Evolutionary conservation across 805 yeast genomes (phyloP), one percentile per base, ranked within the genome.

Genomic region (Brettanomyces sp.): DNA sequence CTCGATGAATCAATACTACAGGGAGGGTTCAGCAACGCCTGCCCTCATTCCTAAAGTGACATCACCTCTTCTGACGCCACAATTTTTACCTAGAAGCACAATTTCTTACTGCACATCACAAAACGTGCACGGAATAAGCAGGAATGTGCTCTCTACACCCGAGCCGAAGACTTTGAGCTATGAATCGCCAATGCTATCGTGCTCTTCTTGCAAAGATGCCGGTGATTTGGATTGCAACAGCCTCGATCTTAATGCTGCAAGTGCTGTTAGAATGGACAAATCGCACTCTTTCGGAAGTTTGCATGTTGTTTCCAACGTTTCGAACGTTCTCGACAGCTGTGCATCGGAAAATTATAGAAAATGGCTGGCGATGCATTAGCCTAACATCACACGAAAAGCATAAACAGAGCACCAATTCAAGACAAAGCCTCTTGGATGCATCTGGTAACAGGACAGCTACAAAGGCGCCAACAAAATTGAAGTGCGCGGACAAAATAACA

Each of bases 51-150:
- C 55, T 3, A 50, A 42, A 18, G 53, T 58, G 7, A 50, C 59
- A n/a, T 62, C 65, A 3, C 66, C 67, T 1, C 43, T 60, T 14
- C 47, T 63, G 33, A 57, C 60, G 7, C 65, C 66, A 5, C 64
- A 60, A 39, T 53, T 52, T 37, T 36, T 41, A 5, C 49, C 55
- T 18, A 41, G 51, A 23, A 38, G 6, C 6, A 14, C 39, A 23
- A 24, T 35, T 22, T n/a, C 36, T n/a, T 38, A 32, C 28, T 7
- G 40, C 33, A 21, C 13, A 37, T n/a, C 37, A 35, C 37, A 35
- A 22, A 11, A 25, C 49, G 4, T 44, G 46, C 21, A 44, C 45
- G 3, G 47, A 44, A 8, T 45, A 50, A 2, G 18, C 55, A 12
- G 25, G 3, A 18, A 38, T 24, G 7, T 55, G 53, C 36, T 59